These are phyloP conservation scores for Neospora caninum DNA, from an alignment of 169 alveolate genomes.

Conservation along the genomic window DNA sequence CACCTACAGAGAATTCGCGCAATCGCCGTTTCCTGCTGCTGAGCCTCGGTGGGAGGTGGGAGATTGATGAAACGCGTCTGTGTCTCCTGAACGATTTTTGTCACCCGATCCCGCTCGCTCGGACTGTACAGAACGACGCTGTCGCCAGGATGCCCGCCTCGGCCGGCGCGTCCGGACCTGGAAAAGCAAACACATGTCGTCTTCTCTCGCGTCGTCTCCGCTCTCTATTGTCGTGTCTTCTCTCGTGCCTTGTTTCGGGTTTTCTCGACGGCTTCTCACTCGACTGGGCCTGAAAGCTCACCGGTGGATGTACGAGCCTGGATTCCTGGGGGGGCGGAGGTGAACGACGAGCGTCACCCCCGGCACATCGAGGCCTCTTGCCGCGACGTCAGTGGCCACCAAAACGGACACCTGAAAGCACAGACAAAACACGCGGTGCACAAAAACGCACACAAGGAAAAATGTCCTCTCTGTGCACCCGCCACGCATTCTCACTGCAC, in stretches of 20 bases:
- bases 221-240: not conserved
- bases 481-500: no score
- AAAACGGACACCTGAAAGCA: conserved; percentile 75
- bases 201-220: not conserved
- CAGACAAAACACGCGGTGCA: not conserved
- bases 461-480: no score
- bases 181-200: not conserved
- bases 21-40: not conserved
- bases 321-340: conserved; percentile 64
- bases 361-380: conserved; percentile 97
- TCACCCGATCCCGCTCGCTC: not conserved
- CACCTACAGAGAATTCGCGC: not conserved
- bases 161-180: conserved; percentile 39
- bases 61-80: not conserved
- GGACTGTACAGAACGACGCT: not conserved
- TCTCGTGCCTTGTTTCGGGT: no score
- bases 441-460: not conserved
- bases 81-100: not conserved
- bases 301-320: conserved; percentile 57
- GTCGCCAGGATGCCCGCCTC: not conserved
- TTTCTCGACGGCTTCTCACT: no score
- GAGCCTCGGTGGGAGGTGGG: conserved; percentile 15
- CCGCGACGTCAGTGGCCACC: conserved; percentile 98
- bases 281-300: not conserved
- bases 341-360: conserved; percentile 91